Evolutionary conservation across 768 basidiomycete genomes (phyloP), one percentile per base, ranked within the genome.

Genomic region (Amanita molliuscula): DNA sequence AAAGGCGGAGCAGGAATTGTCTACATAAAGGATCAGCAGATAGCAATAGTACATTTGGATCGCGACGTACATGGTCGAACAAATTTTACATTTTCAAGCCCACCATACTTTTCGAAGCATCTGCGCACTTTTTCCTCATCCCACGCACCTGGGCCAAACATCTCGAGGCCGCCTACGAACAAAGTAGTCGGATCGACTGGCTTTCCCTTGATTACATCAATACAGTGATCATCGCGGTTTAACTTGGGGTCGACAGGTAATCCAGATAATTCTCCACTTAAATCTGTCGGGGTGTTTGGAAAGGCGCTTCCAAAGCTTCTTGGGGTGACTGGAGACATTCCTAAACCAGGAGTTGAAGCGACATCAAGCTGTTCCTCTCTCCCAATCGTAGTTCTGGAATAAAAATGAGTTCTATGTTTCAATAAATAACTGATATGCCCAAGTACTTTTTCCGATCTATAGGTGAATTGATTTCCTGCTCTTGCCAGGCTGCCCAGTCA

Each of bases 161-260:
- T 74, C 56, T 84, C 81, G 38, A 90, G 70, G 4, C 85, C 85
- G 6, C 88, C 87, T 25, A 88, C 82, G 60, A 88, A 89, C 25
- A 90, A 69, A 1, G 84, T 80, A 2, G 73, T 78, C 0, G 81
- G 82, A 59, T 88, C 84, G 11, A 82, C 61, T 20, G 40, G 74
- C 70, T 49, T 67, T 65, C 28, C 69, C 65, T n/a, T 61, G 59
- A 23, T 52, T 37, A 28, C 42, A 53, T 59, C 56, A 42, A 53
- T 58, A 41, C 62, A 59, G 20, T 43, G 44, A 18, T 43, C 48
- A 13, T 54, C 53, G n/a, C 62, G 60, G 13, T 37, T 62, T 60
- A 25, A 28, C 51, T 31, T 61, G 58, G 25, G 58, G 61, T 26
- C 55, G 58, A 25, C 63, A 57, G 48, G 62, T 53, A 44, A 62